Conservation (phyloP, 768 basidiomycete genomes). For the Suillus sp. region DNA sequence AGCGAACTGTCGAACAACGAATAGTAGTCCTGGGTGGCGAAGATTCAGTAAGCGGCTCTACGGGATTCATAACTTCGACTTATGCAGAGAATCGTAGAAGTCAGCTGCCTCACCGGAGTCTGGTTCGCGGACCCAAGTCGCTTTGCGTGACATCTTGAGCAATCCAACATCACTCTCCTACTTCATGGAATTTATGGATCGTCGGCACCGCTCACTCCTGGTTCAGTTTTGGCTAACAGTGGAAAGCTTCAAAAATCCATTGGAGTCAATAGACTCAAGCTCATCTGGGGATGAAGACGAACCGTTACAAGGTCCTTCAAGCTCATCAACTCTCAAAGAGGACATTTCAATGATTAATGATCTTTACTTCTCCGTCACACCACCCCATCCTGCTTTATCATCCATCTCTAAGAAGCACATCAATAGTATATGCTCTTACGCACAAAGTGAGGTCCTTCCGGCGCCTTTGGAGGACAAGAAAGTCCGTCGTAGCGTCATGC, state of each 20-base stretch:
- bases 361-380: slow-evolving; percentile 73
- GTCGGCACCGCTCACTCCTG: slow-evolving; percentile 76
- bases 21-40: slow-evolving; percentile 79
- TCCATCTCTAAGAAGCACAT: slow-evolving; percentile 72
- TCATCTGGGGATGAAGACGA: slow-evolving; percentile 62
- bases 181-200: slow-evolving; percentile 99
- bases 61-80: background rate
- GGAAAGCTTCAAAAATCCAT: slow-evolving; percentile 95
- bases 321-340: slow-evolving; percentile 69
- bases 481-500: slow-evolving; percentile 77
- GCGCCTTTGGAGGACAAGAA: slow-evolving; percentile 46
- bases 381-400: slow-evolving; percentile 58
- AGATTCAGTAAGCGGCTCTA: slow-evolving; percentile 49
- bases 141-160: slow-evolving; percentile 77
- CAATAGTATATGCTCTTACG: slow-evolving; percentile 68
- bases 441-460: slow-evolving; percentile 47
- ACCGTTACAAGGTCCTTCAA: slow-evolving; percentile 56
- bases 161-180: slow-evolving; percentile 92
- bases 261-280: slow-evolving; percentile 74
- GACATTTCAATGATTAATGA: slow-evolving; percentile 91
- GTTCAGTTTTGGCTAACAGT: slow-evolving; percentile 98
- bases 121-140: slow-evolving; percentile 48
- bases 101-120: slow-evolving; percentile 46
- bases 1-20: slow-evolving; percentile 81
- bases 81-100: slow-evolving; percentile 25